Conservation (phyloP, 2,329 filamentous ascomycete species). For the Zalaria sp. region DNA sequence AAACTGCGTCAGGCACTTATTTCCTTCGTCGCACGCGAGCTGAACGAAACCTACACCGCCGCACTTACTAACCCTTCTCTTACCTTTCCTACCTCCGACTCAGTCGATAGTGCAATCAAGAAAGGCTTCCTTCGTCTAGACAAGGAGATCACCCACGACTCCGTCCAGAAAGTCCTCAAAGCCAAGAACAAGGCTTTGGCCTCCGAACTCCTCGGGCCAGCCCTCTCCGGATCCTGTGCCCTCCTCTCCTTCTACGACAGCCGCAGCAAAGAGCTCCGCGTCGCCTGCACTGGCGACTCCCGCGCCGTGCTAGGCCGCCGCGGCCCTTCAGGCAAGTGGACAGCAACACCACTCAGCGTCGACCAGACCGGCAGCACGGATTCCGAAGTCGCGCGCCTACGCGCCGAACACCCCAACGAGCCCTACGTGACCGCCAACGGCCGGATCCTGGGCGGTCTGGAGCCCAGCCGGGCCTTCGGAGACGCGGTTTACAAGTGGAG, state of each 20-base stretch:
- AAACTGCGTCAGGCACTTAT: slow-evolving; percentile 89
- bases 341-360: slow-evolving; percentile 72
- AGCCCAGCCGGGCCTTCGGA: slow-evolving; percentile 88
- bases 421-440: slow-evolving; percentile 78
- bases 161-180: slow-evolving; percentile 80
- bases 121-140: slow-evolving; percentile 78
- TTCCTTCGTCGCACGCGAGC: slow-evolving; percentile 78
- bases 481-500: slow-evolving; percentile 97
- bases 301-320: slow-evolving; percentile 80
- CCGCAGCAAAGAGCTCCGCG: slow-evolving; percentile 70
- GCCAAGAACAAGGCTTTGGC: slow-evolving; percentile 80
- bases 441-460: slow-evolving; percentile 78
- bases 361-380: slow-evolving; percentile 89
- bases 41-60: slow-evolving; percentile 82
- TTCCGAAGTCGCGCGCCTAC: slow-evolving; percentile 69
- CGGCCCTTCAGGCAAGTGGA: slow-evolving; percentile 73
- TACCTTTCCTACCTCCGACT: slow-evolving; percentile 57
- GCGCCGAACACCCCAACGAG: slow-evolving; percentile 78
- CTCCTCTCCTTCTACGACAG: slow-evolving; percentile 94
- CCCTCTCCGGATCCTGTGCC: slow-evolving; percentile 91
- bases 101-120: slow-evolving; percentile 86
- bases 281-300: slow-evolving; percentile 94
- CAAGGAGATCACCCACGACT: slow-evolving; percentile 87
- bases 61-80: slow-evolving; percentile 43
- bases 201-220: slow-evolving; percentile 81